Base-by-base conservation (phyloP, 2,329 filamentous ascomycete genomes). In the Ophiognomonia clavigignenti-juglandacearum region DNA sequence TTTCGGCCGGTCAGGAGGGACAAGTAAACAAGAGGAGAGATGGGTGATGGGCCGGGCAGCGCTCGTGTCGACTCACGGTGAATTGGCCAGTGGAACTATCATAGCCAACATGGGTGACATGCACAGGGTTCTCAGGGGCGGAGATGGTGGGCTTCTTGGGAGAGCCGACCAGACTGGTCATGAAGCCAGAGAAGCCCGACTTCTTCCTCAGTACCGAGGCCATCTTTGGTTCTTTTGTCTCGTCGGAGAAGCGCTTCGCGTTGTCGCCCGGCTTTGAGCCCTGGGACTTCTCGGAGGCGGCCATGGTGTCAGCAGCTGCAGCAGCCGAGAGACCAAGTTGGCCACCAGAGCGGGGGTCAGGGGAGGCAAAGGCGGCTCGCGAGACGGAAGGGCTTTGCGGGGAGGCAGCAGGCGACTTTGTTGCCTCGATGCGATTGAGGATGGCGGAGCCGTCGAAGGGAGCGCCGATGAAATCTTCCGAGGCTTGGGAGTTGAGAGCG, bases 51-150 rank as follows among this genome's bases (percentile, higher is more conserved):
- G n/a, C n/a, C n/a, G n/a, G n/a, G n/a, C n/a, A n/a, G n/a, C n/a
- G n/a, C n/a, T n/a, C n/a, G n/a, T n/a, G n/a, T 14, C 50, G 44
- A 78, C 84, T 62, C 75, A 95, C 90, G 48, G 92, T 97, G 66
- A 96, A 98, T 69, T 96, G 88, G 56, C 93, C 93, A 4, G 93
- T 97, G 60, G 88, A 80, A 69, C 93, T 95, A 68, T 98, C 92
- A 65, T 96, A 96, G 58, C 92, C 92, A 56, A 98, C 93, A 67
- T 98, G 93, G 48, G 92, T 97, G 59, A 98, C 88, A 69, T 97
- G 93, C 51, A 97, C 90, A 40, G 93, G 93, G 60, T 98, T 97
- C 67, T 96, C 91, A 45, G 93, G 93, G 31, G 90, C 88, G n/a
- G 93, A 97, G 59, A 98, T 98, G 66, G 92, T 82, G 39, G 93